Evolutionary conservation across 202 grass and related monocot genomes (phyloP).

Genomic region (Eragrostis tef): DNA sequence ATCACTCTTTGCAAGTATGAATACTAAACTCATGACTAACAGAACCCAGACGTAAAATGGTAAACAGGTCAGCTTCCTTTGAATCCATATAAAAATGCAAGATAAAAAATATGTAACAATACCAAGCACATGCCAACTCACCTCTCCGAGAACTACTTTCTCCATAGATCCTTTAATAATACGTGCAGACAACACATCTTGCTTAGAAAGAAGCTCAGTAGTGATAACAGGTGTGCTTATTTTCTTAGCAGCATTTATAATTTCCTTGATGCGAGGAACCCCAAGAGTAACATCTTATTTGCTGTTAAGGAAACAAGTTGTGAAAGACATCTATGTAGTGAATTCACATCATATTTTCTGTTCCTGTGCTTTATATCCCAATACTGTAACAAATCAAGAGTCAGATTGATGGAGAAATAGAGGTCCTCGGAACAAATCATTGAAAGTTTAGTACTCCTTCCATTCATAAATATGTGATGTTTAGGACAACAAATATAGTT

Average conservation of each 20-base stretch:
- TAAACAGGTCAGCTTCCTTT: conserved; percentile 22
- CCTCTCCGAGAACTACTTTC: conserved; percentile 80
- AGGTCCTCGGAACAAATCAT: background rate
- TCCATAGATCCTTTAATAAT: conserved; percentile 81
- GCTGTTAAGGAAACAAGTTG: conserved; percentile 57
- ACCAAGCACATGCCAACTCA: conserved; percentile 19
- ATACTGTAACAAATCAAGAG: conserved; percentile 1
- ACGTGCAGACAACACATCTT: conserved; percentile 59
- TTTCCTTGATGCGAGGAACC: conserved; percentile 98
- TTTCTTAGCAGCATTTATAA: conserved; percentile 90
- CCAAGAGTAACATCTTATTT: conserved; percentile 86
- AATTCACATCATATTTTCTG: background rate
- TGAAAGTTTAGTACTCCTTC: conserved; percentile 5
- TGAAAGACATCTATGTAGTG: conserved; percentile 18
- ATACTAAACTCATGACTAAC: conserved; percentile 33
- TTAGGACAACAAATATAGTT: too few relatives aligned
- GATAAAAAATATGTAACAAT: conserved; percentile 28
- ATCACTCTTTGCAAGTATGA: conserved; percentile 12
- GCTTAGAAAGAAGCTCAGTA: conserved; percentile 56
- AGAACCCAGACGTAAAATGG: conserved; percentile 8
- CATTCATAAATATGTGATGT: too few relatives aligned
- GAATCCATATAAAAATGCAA: conserved; percentile 32
- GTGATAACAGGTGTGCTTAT: conserved; percentile 89
- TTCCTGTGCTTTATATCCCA: conserved; percentile 21
- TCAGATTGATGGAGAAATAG: background rate